Conservation (phyloP, 1,139 yeast species). For the Scheffersomyces quercinus region DNA sequence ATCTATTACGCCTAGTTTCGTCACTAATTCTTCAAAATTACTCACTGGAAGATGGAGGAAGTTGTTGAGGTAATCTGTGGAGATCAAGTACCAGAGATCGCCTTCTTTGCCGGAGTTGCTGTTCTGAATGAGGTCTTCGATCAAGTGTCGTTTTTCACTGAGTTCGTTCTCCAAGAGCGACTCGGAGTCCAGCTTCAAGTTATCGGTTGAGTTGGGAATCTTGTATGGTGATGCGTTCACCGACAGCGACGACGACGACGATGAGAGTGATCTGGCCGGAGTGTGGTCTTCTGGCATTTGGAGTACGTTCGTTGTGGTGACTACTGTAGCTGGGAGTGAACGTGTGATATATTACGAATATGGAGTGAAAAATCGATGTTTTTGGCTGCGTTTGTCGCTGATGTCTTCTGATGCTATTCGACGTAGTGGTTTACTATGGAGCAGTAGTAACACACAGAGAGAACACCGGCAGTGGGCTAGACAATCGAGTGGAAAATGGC, state of each 20-base stretch:
- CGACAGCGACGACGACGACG: not conserved
- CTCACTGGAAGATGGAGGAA: constrained; percentile 27
- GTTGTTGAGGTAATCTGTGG: constrained; percentile 27
- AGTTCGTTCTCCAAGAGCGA: not conserved
- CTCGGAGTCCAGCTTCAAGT: constrained; percentile 1
- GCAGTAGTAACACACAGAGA: too few relatives aligned
- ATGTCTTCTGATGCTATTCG: too few relatives aligned
- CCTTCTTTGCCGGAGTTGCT: constrained; percentile 28
- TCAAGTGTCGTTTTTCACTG: constrained; percentile 20
- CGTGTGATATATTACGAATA: too few relatives aligned
- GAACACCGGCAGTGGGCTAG: too few relatives aligned
- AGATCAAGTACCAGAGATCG: constrained; percentile 39
- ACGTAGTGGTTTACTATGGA: too few relatives aligned
- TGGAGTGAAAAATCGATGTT: too few relatives aligned
- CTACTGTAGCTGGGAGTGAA: too few relatives aligned
- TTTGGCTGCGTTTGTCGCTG: too few relatives aligned
- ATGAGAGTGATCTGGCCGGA: not conserved
- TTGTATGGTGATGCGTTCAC: not conserved
- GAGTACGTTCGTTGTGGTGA: too few relatives aligned
- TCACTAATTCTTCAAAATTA: constrained; percentile 26
- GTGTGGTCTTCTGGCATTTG: not conserved
- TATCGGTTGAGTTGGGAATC: constrained; percentile 1
- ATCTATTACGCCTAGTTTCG: constrained; percentile 34
- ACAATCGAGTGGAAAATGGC: too few relatives aligned
- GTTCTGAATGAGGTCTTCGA: constrained; percentile 21